These are phyloP conservation scores for Aspergillus wentii DNA, from an alignment of 495 filamentous ascomycete genomes.

Conservation along the genomic window DNA sequence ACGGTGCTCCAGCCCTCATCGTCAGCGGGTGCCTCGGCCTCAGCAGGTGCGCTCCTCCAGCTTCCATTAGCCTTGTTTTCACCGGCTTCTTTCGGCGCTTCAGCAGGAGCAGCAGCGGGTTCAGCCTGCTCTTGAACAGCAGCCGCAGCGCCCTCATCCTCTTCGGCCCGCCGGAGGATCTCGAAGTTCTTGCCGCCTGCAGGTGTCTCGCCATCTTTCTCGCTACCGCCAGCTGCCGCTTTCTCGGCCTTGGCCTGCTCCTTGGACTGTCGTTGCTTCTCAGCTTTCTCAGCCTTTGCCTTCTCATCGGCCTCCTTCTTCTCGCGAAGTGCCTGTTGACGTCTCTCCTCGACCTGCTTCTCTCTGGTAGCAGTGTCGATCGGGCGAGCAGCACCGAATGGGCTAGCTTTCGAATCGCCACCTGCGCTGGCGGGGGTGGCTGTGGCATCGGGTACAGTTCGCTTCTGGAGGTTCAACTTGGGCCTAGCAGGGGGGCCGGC, in stretches of 20 bases:
- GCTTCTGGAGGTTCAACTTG: slow-evolving; percentile 77
- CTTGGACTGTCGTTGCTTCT: slow-evolving; percentile 48
- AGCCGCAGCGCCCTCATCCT: slow-evolving; percentile 35
- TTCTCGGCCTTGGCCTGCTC: slow-evolving; percentile 51
- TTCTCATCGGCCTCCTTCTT: slow-evolving; percentile 90
- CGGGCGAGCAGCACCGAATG: slow-evolving; percentile 85
- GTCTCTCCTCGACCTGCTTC: slow-evolving; percentile 84
- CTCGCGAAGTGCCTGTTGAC: slow-evolving; percentile 62
- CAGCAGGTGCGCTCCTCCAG: slow-evolving; percentile 26
- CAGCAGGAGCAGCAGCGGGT: slow-evolving; percentile 19
- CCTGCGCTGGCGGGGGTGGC: slow-evolving; percentile 37
- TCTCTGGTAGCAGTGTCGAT: slow-evolving; percentile 87
- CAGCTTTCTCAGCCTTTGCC: slow-evolving; percentile 65
- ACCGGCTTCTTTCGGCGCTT: slow-evolving; percentile 39
- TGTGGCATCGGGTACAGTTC: slow-evolving; percentile 74
- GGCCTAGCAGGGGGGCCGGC: slow-evolving; percentile 60
- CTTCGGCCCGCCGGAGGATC: slow-evolving; percentile 47
- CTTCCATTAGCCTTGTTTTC: slow-evolving; percentile 34
- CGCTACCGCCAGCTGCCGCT: slow-evolving; percentile 42
- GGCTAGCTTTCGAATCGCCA: slow-evolving; percentile 74
- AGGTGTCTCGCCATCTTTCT: slow-evolving; percentile 40
- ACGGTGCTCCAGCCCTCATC: slow-evolving; percentile 81
- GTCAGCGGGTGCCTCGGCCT: slow-evolving; percentile 42
- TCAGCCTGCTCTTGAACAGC: slow-evolving; percentile 33
- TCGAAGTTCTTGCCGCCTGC: slow-evolving; percentile 46